Conservation (phyloP, 2,329 filamentous ascomycete genomes). For the Mycogone perniciosa region DNA sequence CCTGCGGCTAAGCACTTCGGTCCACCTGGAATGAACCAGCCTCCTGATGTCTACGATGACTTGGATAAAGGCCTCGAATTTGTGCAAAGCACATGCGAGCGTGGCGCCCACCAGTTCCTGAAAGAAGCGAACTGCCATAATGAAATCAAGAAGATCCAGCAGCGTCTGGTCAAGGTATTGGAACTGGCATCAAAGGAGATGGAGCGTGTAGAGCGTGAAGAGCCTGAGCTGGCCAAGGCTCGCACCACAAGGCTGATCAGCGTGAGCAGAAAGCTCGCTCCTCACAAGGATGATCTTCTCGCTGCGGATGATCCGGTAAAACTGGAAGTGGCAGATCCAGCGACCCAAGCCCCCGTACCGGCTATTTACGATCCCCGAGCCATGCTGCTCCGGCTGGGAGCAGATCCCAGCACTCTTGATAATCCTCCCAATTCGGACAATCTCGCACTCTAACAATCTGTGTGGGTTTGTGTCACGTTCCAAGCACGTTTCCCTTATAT, state of each 20-base stretch:
- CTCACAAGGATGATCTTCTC: constrained; percentile 22
- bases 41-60: constrained; percentile 57
- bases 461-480: too few relatives aligned
- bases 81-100: constrained; percentile 76
- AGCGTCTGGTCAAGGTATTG: constrained; percentile 57
- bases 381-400: too few relatives aligned
- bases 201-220: constrained; percentile 48
- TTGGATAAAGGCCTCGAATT: constrained; percentile 74
- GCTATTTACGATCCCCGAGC: too few relatives aligned
- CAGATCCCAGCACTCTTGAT: too few relatives aligned
- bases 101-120: constrained; percentile 83
- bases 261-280: constrained; percentile 42
- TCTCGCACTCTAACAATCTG: too few relatives aligned
- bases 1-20: constrained; percentile 22
- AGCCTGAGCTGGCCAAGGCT: constrained; percentile 39
- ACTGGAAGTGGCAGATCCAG: constrained; percentile 15
- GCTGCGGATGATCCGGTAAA: constrained; percentile 20
- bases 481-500: too few relatives aligned
- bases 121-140: constrained; percentile 77
- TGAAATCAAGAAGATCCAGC: constrained; percentile 65
- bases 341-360: too few relatives aligned
- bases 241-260: constrained; percentile 47
- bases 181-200: constrained; percentile 55
- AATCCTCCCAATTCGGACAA: too few relatives aligned
- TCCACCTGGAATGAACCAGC: constrained; percentile 18